phyloP scores from a whole-genome alignment of 1,284 basidiomycete species.

The Macrocybe sp. region DNA sequence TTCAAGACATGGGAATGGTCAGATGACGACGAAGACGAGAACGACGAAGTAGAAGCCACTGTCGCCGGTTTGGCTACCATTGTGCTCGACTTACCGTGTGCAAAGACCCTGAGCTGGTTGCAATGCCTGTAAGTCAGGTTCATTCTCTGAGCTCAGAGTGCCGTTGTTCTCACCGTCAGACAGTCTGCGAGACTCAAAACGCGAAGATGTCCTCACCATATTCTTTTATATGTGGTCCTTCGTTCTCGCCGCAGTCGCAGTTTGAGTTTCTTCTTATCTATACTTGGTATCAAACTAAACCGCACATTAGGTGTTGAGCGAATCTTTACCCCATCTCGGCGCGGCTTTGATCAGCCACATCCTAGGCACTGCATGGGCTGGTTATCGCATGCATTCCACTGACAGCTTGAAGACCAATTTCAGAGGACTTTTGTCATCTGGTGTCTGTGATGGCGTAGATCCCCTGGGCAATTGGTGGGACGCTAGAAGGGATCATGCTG shows the following conservation, averaged over 20 bases:
- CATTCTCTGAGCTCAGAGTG: neutral
- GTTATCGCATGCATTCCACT: constrained; percentile 31
- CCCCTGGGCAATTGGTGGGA: constrained; percentile 37
- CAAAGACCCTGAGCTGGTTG: constrained; percentile 35
- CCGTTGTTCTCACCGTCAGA: too few relatives aligned
- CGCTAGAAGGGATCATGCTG: constrained; percentile 25
- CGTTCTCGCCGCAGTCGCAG: constrained; percentile 34
- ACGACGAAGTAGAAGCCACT: constrained; percentile 1
- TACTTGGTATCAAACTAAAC: constrained; percentile 1
- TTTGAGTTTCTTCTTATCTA: constrained; percentile 18
- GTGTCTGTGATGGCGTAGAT: constrained; percentile 31
- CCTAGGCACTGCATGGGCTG: constrained; percentile 38
- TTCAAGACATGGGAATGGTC: neutral
- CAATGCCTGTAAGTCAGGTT: constrained; percentile 30
- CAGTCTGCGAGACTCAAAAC: constrained; percentile 29
- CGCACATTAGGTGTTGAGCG: constrained; percentile 35
- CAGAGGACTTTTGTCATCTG: constrained; percentile 25
- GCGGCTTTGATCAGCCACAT: constrained; percentile 38
- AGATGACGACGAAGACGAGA: neutral
- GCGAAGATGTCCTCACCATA: constrained; percentile 39
- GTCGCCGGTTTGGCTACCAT: constrained; percentile 7
- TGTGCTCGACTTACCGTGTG: constrained; percentile 21
- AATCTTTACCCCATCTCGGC: constrained; percentile 44
- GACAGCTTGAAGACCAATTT: constrained; percentile 25
- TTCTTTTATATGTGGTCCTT: constrained; percentile 41